Conservation (phyloP, 768 basidiomycete genomes). For the Tulasnella sp. region DNA sequence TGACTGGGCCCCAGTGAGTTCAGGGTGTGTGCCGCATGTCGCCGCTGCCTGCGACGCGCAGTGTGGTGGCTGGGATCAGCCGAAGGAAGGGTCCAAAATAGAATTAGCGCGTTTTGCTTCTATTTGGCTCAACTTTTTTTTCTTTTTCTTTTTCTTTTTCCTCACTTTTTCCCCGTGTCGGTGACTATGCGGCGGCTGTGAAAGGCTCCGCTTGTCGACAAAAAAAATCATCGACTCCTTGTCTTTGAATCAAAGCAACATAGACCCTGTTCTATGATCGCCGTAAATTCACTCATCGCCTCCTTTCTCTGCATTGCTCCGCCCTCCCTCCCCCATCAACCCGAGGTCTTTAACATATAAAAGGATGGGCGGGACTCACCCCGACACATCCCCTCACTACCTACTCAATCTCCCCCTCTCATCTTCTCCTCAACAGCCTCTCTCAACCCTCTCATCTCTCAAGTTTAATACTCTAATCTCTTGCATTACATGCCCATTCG, state of each 20-base stretch:
- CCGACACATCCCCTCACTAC: constrained; percentile 1
- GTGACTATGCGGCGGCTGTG: constrained; percentile 1
- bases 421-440: not conserved
- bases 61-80: not conserved
- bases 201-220: not conserved
- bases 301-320: not conserved
- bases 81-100: not conserved
- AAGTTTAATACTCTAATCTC: not conserved
- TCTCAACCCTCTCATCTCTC: not conserved
- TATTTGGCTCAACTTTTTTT: not conserved
- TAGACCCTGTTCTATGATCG: not conserved
- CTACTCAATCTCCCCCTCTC: not conserved
- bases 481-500: constrained; percentile 10
- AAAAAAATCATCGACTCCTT: not conserved
- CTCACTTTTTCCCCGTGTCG: not conserved
- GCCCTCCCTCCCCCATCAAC: not conserved
- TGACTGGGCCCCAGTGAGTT: not conserved
- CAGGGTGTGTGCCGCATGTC: not conserved
- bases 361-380: not conserved
- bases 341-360: not conserved
- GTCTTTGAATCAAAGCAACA: not conserved
- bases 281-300: not conserved
- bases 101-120: not conserved
- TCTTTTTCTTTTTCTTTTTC: not conserved
- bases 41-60: not conserved